Conservation (phyloP, 306 rosid species). For the Trifolium fragiferum region DNA sequence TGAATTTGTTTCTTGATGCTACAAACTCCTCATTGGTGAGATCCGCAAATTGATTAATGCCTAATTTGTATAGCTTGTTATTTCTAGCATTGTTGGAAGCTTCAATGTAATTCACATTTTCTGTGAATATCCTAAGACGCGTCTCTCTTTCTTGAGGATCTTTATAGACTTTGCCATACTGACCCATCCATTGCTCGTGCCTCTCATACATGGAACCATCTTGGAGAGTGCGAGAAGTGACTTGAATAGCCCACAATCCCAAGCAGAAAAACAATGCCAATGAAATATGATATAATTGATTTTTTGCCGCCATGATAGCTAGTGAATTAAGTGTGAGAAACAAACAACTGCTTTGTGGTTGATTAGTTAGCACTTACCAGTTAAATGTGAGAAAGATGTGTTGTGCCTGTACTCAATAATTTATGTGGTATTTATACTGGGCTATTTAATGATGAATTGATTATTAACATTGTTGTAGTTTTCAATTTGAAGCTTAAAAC, state of each 20-base stretch:
- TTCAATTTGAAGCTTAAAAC: background rate
- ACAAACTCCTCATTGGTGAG: constrained; percentile 55
- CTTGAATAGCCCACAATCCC: constrained; percentile 41
- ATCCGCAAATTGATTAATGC: constrained; percentile 45
- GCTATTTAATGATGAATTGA: background rate
- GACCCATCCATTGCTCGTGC: constrained; percentile 48
- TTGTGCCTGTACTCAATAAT: too few relatives aligned
- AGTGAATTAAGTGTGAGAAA: background rate
- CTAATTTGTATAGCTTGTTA: constrained; percentile 45
- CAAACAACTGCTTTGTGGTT: background rate
- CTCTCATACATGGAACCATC: constrained; percentile 44
- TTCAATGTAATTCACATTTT: constrained; percentile 44
- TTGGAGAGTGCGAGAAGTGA: constrained; percentile 44
- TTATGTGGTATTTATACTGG: background rate
- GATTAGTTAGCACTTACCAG: background rate
- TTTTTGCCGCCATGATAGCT: background rate
- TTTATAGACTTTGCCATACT: constrained; percentile 32
- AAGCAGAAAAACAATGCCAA: constrained; percentile 37
- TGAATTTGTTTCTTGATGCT: constrained; percentile 49
- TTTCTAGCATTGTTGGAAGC: constrained; percentile 38
- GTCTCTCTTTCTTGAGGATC: constrained; percentile 27
- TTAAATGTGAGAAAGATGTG: too few relatives aligned
- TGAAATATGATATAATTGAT: background rate
- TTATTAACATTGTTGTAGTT: background rate
- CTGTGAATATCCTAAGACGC: constrained; percentile 37